Percentiles rank a stretch among this genome's conserved stretches.
Conservation (phyloP, 1,284 basidiomycete genomes). For the Puccinia coronata region DNA sequence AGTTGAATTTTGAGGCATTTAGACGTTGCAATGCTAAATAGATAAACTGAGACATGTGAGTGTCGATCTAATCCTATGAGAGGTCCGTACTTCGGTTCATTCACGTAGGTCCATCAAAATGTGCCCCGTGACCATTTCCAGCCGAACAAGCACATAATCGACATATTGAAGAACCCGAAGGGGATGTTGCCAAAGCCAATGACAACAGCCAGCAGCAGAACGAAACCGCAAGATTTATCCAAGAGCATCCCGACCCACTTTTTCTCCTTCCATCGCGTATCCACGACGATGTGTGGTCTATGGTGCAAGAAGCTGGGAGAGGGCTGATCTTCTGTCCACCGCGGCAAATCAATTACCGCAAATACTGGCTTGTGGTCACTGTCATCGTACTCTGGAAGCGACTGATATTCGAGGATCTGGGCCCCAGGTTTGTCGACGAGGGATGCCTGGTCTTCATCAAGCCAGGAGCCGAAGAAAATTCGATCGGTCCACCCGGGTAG, state of each 20-base stretch:
- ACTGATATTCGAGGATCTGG: conserved; percentile 26
- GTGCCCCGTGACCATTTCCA: conserved; percentile 24
- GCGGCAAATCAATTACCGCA: conserved; percentile 56
- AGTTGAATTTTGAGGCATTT: too few relatives aligned
- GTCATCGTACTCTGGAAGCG: conserved; percentile 16
- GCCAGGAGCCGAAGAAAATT: conserved; percentile 70
- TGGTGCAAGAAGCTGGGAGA: conserved; percentile 62
- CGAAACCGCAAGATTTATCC: conserved; percentile 72
- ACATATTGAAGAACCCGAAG: conserved; percentile 48
- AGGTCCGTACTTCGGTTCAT: too few relatives aligned
- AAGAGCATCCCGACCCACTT: conserved; percentile 67
- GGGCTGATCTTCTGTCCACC: not conserved
- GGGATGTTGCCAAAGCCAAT: conserved; percentile 71
- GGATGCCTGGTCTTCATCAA: conserved; percentile 1
- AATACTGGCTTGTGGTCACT: conserved; percentile 59
- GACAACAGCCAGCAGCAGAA: conserved; percentile 72
- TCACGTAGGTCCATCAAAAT: too few relatives aligned
- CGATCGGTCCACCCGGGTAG: conserved; percentile 93
- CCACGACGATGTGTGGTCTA: conserved; percentile 50
- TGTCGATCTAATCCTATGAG: too few relatives aligned
- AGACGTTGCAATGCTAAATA: too few relatives aligned
- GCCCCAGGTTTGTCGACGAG: not conserved
- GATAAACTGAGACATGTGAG: too few relatives aligned
- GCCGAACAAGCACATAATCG: not conserved
- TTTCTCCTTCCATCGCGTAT: conserved; percentile 64